Evolutionary conservation across 371 early-diverging fungal species (phyloP).

Genomic region (Mortierella sp.): DNA sequence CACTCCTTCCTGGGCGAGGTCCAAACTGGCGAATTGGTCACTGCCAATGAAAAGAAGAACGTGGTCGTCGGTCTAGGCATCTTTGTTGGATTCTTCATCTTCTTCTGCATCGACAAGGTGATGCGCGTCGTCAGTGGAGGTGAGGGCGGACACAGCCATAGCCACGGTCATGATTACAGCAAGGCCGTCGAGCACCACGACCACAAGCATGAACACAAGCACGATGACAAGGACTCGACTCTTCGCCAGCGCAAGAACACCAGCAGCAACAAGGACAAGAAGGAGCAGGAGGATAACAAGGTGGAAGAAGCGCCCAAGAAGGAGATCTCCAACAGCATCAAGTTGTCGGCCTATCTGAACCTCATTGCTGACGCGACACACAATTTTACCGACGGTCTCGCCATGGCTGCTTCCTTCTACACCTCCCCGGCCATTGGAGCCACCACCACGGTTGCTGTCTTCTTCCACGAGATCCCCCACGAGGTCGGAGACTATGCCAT

Average conservation of each 20-base stretch:
- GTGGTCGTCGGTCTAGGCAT: conserved; percentile 80
- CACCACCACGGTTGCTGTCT: conserved; percentile 91
- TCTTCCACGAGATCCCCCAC: conserved; percentile 95
- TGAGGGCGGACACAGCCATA: conserved; percentile 67
- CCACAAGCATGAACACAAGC: conserved; percentile 37
- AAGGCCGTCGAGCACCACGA: conserved; percentile 52
- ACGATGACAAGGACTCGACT: conserved; percentile 48
- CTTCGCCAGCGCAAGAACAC: conserved; percentile 56
- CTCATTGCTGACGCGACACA: conserved; percentile 91
- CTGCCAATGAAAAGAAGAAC: conserved; percentile 70
- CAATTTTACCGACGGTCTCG: conserved; percentile 95
- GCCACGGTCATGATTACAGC: conserved; percentile 64
- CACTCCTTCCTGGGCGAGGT: conserved; percentile 79
- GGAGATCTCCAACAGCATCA: conserved; percentile 63
- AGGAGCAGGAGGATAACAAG: conserved; percentile 18
- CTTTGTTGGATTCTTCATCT: conserved; percentile 81
- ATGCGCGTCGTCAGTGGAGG: conserved; percentile 85
- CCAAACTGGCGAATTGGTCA: conserved; percentile 56
- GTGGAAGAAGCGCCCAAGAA: conserved; percentile 30
- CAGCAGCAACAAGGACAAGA: conserved; percentile 21
- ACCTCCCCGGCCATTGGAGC: conserved; percentile 86
- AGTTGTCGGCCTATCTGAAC: conserved; percentile 85
- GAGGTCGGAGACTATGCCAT: conserved; percentile 95
- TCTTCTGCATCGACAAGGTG: conserved; percentile 85
- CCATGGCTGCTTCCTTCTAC: conserved; percentile 91